Evolutionary conservation across 116 monocot genomes (phyloP).

Genomic region (Trichopus zeylanicus): DNA sequence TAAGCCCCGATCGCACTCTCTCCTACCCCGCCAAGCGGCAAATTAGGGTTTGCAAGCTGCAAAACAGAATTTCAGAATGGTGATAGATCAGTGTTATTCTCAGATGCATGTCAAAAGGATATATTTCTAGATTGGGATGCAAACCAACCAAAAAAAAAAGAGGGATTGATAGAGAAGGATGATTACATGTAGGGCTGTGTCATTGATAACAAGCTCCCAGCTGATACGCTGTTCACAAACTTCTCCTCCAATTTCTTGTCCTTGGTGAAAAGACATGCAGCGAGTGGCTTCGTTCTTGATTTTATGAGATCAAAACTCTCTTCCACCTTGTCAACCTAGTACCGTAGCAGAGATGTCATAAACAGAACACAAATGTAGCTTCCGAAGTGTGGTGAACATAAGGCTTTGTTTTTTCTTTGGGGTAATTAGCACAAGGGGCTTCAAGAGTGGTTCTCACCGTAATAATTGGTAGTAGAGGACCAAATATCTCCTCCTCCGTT

Average conservation of each 20-base stretch:
- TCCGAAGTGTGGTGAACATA: neutral
- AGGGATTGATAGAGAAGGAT: neutral
- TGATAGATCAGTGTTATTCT: too few relatives aligned
- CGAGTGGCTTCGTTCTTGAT: slow-evolving; percentile 75
- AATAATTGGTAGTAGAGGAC: slow-evolving; percentile 78
- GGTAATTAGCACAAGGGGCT: neutral
- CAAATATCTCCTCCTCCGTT: slow-evolving; percentile 86
- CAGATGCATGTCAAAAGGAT: too few relatives aligned
- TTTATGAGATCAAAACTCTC: slow-evolving; percentile 74
- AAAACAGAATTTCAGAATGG: too few relatives aligned
- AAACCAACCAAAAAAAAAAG: neutral
- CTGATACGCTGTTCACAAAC: slow-evolving; percentile 57
- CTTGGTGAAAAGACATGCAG: slow-evolving; percentile 83
- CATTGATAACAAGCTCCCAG: slow-evolving; percentile 84
- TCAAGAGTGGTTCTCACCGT: slow-evolving; percentile 30
- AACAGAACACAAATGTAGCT: neutral
- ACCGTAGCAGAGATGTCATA: neutral
- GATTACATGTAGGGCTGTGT: slow-evolving; percentile 63
- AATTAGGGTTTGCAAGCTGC: slow-evolving; percentile 52
- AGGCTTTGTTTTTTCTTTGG: neutral
- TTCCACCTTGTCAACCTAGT: slow-evolving; percentile 74
- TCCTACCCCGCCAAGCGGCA: slow-evolving; percentile 91
- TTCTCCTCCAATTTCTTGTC: slow-evolving; percentile 66
- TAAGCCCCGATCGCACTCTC: slow-evolving; percentile 83
- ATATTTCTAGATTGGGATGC: too few relatives aligned